Base-by-base conservation (phyloP, 106 monocot species). In the Gastrodia elata region DNA sequence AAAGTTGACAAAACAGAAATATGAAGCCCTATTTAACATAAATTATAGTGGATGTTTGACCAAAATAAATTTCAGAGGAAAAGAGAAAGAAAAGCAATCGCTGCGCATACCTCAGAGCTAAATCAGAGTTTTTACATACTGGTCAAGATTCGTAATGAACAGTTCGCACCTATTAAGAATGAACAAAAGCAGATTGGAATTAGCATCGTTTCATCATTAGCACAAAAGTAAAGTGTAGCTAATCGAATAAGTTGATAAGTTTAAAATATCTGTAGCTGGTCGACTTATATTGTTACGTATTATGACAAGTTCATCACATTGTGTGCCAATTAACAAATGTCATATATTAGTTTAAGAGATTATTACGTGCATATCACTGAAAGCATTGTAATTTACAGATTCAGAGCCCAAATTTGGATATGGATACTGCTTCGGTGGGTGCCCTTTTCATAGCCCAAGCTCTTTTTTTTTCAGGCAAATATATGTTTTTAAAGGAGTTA, bases 51-150 rank as follows among this genome's bases (percentile, higher is more conserved):
- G 2, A 30, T 30, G 30, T 61, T 20, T 32, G 30, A 30, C 4
- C n/a, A 30, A n/a, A 4, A 25, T 57, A 57, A 22, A 57, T 57
- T 57, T 57, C 25, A 1, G 57, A 25, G 22, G 3, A 33, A 14
- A 14, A 61, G 61, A 27, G 43, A 44, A 44, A 44, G 15, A 59
- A 28, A 61, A 61, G 20, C 9, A 11, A 3, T 11, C 27, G 30
- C 14, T 14, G 15, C 5, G 6, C 67, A 67, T 87, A 85, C 85
- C 79, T 83, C 70, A 14, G 35, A 22, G 36, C 71, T 88, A 92
- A 38, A 92, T 86, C 80, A 88, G 82, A 8, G 91, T 92, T 80
- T 77, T 86, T 30, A 88, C 84, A 68, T 92, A 92, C 64, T 88
- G 76, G 73, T 92, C 91, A 68, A 92, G 84, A 76, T 88, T 88